Conservation (phyloP, 169 alveolate species). For the Eimeria necatrix region DNA sequence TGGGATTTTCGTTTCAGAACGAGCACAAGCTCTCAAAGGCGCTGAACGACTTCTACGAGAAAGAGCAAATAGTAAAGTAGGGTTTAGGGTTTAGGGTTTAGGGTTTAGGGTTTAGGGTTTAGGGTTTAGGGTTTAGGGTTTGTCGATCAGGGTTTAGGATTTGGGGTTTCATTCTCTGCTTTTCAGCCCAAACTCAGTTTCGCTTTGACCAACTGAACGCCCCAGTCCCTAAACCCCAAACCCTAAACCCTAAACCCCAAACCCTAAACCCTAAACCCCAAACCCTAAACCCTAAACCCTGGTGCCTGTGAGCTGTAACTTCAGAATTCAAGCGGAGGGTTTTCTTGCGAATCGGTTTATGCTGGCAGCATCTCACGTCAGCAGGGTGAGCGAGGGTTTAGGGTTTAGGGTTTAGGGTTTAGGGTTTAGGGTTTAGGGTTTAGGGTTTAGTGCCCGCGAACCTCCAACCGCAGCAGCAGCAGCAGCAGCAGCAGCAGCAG, state of each 20-base stretch:
- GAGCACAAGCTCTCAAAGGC: slow-evolving; percentile 96
- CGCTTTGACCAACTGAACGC: too few species aligned
- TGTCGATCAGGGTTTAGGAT: slow-evolving; percentile 29
- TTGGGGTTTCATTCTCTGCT: slow-evolving; percentile 84
- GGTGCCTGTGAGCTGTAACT: background rate
- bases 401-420: slow-evolving; percentile 16
- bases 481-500: background rate
- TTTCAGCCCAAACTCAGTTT: slow-evolving; percentile 81
- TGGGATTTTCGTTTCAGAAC: slow-evolving; percentile 45
- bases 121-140: slow-evolving; percentile 30
- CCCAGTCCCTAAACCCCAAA: too few species aligned
- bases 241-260: slow-evolving; percentile 89
- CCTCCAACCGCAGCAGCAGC: background rate
- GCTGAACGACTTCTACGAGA: slow-evolving; percentile 94
- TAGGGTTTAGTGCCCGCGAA: background rate
- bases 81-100: background rate
- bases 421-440: background rate
- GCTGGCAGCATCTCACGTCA: background rate
- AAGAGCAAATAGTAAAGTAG: slow-evolving; percentile 88
- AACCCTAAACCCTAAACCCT: slow-evolving; percentile 53
- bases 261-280: slow-evolving; percentile 81
- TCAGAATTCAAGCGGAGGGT: background rate
- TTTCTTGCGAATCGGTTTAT: background rate
- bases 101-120: slow-evolving; percentile 18
- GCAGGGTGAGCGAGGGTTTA: background rate